phyloP scores from a whole-genome alignment of 768 basidiomycete species.

The Austroboletus festivus region DNA sequence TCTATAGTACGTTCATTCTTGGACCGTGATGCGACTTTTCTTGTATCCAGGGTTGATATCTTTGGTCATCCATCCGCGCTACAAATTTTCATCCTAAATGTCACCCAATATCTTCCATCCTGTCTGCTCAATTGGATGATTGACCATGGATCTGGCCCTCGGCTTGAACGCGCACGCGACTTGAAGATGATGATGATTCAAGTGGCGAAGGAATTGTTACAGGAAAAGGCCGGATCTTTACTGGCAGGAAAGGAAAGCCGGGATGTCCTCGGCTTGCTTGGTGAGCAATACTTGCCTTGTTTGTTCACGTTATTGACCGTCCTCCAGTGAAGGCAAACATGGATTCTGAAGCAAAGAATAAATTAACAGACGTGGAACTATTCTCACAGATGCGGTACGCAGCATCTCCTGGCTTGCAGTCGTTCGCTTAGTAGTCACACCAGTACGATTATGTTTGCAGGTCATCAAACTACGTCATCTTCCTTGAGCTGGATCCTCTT shows the following conservation, averaged over 20 bases:
- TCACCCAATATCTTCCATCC: slow-evolving; percentile 14
- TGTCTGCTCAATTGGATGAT: slow-evolving; percentile 34
- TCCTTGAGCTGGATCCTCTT: slow-evolving; percentile 60
- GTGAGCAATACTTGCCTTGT: slow-evolving; percentile 20
- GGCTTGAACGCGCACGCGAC: slow-evolving; percentile 19
- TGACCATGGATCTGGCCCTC: slow-evolving; percentile 23
- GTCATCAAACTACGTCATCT: slow-evolving; percentile 62
- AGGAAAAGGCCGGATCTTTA: slow-evolving; percentile 14
- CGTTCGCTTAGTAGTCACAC: neutral
- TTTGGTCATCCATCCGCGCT: slow-evolving; percentile 17
- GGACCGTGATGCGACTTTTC: neutral
- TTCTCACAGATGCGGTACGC: slow-evolving; percentile 21
- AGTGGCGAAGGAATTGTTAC: slow-evolving; percentile 17
- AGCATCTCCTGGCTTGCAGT: neutral
- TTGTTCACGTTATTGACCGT: neutral
- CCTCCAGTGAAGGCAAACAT: slow-evolving; percentile 28
- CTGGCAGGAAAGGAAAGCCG: slow-evolving; percentile 13
- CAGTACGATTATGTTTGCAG: slow-evolving; percentile 46
- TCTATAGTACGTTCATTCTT: neutral
- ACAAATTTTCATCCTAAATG: slow-evolving; percentile 16
- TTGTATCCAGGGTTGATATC: slow-evolving; percentile 21
- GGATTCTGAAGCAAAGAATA: slow-evolving; percentile 24
- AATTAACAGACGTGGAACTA: slow-evolving; percentile 17
- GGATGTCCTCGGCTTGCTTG: slow-evolving; percentile 35
- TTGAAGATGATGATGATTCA: neutral